Conservation (phyloP, 2,329 filamentous ascomycete genomes). For the Xylariomycetidae sp. region DNA sequence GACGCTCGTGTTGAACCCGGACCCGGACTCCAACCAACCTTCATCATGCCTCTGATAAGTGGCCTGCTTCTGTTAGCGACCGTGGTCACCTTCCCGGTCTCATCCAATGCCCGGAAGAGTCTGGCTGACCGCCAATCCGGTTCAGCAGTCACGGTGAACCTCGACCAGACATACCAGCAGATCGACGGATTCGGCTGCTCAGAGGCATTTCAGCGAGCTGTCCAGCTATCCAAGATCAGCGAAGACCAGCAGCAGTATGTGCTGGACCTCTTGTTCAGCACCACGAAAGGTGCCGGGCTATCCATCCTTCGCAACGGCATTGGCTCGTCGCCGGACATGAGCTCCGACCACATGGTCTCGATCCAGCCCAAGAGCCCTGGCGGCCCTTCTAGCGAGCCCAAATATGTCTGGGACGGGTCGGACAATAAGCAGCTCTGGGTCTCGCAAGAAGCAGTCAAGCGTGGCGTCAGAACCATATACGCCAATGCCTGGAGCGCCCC, state of each 20-base stretch:
- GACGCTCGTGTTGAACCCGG: no score
- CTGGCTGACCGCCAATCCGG: slow-evolving; percentile 6
- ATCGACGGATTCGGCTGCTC: slow-evolving; percentile 46
- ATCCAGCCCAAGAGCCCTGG: slow-evolving; percentile 41
- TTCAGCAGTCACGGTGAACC: slow-evolving; percentile 22
- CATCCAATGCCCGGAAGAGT: background rate
- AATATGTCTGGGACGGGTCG: slow-evolving; percentile 40
- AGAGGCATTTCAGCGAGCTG: slow-evolving; percentile 39
- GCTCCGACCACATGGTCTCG: slow-evolving; percentile 19
- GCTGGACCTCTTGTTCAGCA: slow-evolving; percentile 40
- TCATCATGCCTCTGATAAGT: no score
- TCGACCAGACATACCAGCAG: slow-evolving; percentile 22
- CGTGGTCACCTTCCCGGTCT: slow-evolving; percentile 5
- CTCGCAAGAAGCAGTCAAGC: slow-evolving; percentile 38
- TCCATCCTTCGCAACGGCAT: slow-evolving; percentile 46
- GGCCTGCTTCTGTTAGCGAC: no score
- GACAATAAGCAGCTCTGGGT: slow-evolving; percentile 47
- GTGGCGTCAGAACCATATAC: slow-evolving; percentile 33
- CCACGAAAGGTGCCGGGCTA: slow-evolving; percentile 39
- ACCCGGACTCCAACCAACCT: no score
- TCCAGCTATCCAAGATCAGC: slow-evolving; percentile 31
- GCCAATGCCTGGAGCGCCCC: slow-evolving; percentile 42
- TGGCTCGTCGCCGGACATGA: slow-evolving; percentile 28
- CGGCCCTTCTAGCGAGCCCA: slow-evolving; percentile 31
- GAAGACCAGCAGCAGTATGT: slow-evolving; percentile 26